Percentiles rank a stretch among this genome's conserved stretches.
Evolutionary conservation across 768 basidiomycete genomes (phyloP).

Genomic region (Pleurotus ostreatus): DNA sequence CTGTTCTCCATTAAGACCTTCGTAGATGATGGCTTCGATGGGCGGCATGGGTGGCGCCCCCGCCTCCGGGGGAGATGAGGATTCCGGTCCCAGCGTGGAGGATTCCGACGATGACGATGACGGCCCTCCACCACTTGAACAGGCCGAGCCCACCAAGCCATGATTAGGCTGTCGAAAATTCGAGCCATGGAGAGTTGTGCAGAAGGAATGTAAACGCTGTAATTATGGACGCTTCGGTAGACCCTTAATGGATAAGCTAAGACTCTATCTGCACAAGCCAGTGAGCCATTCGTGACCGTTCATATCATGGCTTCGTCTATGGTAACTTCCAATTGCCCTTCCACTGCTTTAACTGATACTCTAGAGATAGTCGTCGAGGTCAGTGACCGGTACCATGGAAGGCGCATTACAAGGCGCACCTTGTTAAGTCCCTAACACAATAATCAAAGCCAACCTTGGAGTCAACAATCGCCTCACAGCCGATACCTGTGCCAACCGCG

Average conservation of each 20-base stretch:
- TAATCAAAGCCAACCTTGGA: slow-evolving; percentile 58
- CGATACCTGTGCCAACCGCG: slow-evolving; percentile 82
- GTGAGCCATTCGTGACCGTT: not conserved
- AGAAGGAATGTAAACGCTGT: not conserved
- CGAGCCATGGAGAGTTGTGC: too few relatives aligned
- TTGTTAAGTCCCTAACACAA: slow-evolving; percentile 64
- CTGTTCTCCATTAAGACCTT: not conserved
- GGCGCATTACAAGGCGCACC: slow-evolving; percentile 34
- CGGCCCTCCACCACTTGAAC: slow-evolving; percentile 80
- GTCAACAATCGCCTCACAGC: slow-evolving; percentile 45
- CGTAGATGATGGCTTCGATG: slow-evolving; percentile 27
- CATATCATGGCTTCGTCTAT: slow-evolving; percentile 29
- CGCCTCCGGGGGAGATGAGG: not conserved
- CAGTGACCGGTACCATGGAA: not conserved
- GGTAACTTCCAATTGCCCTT: slow-evolving; percentile 43
- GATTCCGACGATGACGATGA: slow-evolving; percentile 54
- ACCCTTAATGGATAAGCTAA: not conserved
- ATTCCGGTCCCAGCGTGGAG: slow-evolving; percentile 10
- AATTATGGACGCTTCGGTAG: slow-evolving; percentile 1
- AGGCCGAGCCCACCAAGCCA: slow-evolving; percentile 45
- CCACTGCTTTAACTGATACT: slow-evolving; percentile 38
- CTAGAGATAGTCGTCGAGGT: slow-evolving; percentile 21
- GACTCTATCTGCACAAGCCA: too few relatives aligned
- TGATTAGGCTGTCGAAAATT: not conserved
- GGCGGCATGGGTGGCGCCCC: slow-evolving; percentile 34